A percentile compares a stretch with the other conserved stretches of the same genome.
Evolutionary conservation across 2,329 filamentous ascomycete genomes (phyloP).

Genomic region (Tolypocladium cylindrosporum): DNA sequence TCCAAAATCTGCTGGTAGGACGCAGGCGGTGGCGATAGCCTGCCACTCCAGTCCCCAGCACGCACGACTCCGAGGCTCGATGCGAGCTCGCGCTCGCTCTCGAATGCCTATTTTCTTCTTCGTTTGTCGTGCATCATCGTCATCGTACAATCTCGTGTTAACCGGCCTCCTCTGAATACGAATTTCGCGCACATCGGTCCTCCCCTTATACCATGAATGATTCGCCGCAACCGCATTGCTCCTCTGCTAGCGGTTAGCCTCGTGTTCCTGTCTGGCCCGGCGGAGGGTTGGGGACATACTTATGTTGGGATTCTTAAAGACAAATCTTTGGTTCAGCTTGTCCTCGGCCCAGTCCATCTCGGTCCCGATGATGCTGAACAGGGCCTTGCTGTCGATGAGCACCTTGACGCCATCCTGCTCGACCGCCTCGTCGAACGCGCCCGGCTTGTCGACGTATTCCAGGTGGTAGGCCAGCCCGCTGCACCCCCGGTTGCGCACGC

Average conservation of each 20-base stretch:
- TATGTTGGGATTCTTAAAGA: conserved; percentile 96
- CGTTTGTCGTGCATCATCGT: background rate
- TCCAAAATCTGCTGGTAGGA: background rate
- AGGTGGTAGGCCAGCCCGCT: conserved; percentile 89
- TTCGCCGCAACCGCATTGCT: conserved; percentile 92
- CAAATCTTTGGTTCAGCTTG: conserved; percentile 82
- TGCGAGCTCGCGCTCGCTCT: background rate
- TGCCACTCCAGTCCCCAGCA: background rate
- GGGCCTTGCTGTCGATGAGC: conserved; percentile 89
- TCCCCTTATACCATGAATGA: conserved; percentile 70
- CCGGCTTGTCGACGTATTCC: conserved; percentile 89
- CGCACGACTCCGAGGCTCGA: background rate
- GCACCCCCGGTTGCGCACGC: conserved; percentile 88
- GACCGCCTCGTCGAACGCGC: conserved; percentile 79
- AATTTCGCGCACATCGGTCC: background rate
- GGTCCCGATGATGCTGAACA: conserved; percentile 96
- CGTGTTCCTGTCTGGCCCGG: conserved; percentile 13
- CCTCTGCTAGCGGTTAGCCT: conserved; percentile 49
- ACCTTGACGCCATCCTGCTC: conserved; percentile 96
- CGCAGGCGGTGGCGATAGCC: background rate
- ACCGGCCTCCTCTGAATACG: too few relatives aligned
- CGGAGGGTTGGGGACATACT: conserved; percentile 53
- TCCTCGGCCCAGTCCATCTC: conserved; percentile 99
- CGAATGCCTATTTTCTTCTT: background rate
- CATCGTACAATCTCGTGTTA: background rate